Evolutionary conservation across 129 eudicot genomes (phyloP).

Genomic region (Solidago caesia): DNA sequence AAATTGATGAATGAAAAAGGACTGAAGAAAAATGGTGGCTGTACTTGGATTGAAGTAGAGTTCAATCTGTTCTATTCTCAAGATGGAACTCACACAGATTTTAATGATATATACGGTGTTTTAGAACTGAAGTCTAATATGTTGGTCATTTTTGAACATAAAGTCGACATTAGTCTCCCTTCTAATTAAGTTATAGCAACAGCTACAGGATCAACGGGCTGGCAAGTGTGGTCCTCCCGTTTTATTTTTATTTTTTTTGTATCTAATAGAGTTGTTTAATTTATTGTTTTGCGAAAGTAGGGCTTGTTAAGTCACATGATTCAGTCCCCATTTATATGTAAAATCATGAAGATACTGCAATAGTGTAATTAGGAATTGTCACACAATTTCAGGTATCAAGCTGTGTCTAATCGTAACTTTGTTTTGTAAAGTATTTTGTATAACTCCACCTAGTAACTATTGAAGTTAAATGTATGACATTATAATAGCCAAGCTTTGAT

Average conservation of each 20-base stretch:
- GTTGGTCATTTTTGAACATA: constrained; percentile 33
- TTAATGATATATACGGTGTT: constrained; percentile 42
- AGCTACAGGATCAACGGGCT: neutral
- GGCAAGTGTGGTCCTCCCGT: neutral
- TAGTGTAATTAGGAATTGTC: neutral
- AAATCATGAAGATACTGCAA: neutral
- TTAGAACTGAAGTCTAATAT: constrained; percentile 48
- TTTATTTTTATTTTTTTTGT: neutral
- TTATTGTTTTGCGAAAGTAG: neutral
- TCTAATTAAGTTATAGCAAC: neutral
- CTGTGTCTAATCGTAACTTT: neutral
- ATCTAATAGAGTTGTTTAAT: neutral
- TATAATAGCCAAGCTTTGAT: too few relatives aligned
- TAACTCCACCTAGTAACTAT: too few relatives aligned
- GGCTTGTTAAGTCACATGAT: neutral
- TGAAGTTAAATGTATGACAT: too few relatives aligned
- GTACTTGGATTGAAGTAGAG: constrained; percentile 72
- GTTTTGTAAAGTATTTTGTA: too few relatives aligned
- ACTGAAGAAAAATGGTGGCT: constrained; percentile 58
- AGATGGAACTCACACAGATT: constrained; percentile 47
- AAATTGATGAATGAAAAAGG: constrained; percentile 62
- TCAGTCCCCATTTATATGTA: neutral
- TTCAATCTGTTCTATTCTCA: constrained; percentile 58
- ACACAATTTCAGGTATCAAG: too few relatives aligned
- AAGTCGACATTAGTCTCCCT: neutral